A percentile compares a stretch with the other conserved stretches of the same genome.
Conservation (phyloP, 2,329 filamentous ascomycete species). For the Cercospora sp. region DNA sequence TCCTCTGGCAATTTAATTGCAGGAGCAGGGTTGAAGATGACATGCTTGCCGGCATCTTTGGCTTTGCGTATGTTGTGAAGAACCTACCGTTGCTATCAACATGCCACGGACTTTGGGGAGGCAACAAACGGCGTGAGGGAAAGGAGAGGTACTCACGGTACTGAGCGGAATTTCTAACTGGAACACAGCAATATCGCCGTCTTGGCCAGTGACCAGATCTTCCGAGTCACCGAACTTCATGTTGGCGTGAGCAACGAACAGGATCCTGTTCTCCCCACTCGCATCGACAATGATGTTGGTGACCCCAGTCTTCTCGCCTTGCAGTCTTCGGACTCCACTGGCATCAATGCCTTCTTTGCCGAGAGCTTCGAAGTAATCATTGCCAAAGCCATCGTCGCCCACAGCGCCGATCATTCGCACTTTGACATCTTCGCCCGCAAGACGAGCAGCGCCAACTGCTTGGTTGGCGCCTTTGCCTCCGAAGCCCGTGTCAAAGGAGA, state of each 20-base stretch:
- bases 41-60: conserved; percentile 41
- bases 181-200: conserved; percentile 46
- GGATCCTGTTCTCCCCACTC: conserved; percentile 51
- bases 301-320: conserved; percentile 49
- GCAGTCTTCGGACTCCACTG: conserved; percentile 42
- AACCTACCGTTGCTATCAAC: conserved; percentile 22
- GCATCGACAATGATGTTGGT: conserved; percentile 51
- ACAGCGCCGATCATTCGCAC: conserved; percentile 54
- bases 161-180: conserved; percentile 51
- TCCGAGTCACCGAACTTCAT: conserved; percentile 38
- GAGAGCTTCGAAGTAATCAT: conserved; percentile 44
- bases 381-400: conserved; percentile 48
- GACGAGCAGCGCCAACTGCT: conserved; percentile 57
- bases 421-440: conserved; percentile 37
- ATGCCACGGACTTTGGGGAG: conserved; percentile 7
- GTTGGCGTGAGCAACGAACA: conserved; percentile 52
- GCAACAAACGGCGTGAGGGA: background rate
- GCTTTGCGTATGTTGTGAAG: conserved; percentile 38
- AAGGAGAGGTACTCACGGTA: conserved; percentile 34
- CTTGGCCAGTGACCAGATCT: conserved; percentile 13
- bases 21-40: conserved; percentile 80
- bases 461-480: conserved; percentile 97
- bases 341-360: conserved; percentile 47
- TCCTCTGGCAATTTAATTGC: conserved; percentile 67
- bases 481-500: conserved; percentile 73